phyloP scores from a whole-genome alignment of 257 asterid species.

The Solanum etuberosum region DNA sequence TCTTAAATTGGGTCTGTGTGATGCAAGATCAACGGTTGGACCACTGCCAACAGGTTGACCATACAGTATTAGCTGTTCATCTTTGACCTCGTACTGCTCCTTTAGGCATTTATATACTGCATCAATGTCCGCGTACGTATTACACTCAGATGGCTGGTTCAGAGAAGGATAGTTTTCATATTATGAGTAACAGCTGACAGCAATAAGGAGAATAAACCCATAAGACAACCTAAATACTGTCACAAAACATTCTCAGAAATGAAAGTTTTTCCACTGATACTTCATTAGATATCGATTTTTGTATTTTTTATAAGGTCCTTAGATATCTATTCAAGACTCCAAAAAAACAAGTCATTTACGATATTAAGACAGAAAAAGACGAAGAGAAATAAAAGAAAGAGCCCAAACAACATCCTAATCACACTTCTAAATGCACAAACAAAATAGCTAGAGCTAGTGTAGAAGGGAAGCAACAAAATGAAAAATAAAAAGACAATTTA shows the following conservation, averaged over 20 bases:
- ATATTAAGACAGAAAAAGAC: not conserved
- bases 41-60: conserved; percentile 99
- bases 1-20: conserved; percentile 73
- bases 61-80: conserved; percentile 80
- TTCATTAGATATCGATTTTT: not conserved
- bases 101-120: conserved; percentile 95
- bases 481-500: not conserved
- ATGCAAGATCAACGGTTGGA: conserved; percentile 91
- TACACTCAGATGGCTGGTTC: conserved; percentile 96
- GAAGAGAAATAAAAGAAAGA: not conserved
- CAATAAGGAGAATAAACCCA: not conserved
- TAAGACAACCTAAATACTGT: not conserved
- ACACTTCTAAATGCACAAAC: not conserved
- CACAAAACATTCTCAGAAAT: not conserved
- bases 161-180: conserved; percentile 21
- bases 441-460: not conserved
- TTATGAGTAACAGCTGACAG: not conserved
- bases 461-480: not conserved
- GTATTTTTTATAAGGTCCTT: not conserved
- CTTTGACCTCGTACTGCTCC: conserved; percentile 85
- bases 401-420: not conserved
- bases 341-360: not conserved
- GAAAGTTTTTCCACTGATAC: not conserved
- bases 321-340: not conserved
- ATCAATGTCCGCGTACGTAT: conserved; percentile 94